Percentiles rank a stretch among this genome's conserved stretches.
These are phyloP conservation scores for Trichoderma arundinaceum DNA, from an alignment of 2,329 filamentous ascomycete species.

Conservation along the genomic window DNA sequence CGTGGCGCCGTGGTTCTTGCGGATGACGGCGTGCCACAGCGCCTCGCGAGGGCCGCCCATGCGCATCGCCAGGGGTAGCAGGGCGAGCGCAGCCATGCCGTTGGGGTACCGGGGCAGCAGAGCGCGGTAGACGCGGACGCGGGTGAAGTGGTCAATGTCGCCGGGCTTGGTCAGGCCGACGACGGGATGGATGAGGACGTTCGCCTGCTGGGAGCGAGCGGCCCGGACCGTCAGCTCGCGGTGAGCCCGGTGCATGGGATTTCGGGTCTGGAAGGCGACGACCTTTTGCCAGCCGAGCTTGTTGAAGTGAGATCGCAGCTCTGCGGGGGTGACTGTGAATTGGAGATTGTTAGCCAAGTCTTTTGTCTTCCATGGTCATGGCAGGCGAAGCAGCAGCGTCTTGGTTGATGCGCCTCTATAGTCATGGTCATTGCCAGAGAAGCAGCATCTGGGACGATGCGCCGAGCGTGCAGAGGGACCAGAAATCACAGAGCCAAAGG, in stretches of 20 bases:
- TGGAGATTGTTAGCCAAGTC: background rate
- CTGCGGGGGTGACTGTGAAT: constrained; percentile 79
- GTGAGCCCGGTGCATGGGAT: constrained; percentile 99
- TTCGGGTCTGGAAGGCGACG: constrained; percentile 98
- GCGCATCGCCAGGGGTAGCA: constrained; percentile 95
- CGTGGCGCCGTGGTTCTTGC: constrained; percentile 98
- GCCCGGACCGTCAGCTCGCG: constrained; percentile 97
- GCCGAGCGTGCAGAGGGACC: too few relatives aligned
- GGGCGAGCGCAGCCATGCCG: constrained; percentile 96
- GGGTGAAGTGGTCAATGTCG: constrained; percentile 99
- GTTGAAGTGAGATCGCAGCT: constrained; percentile 95
- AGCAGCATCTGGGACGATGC: too few relatives aligned
- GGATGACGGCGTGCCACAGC: constrained; percentile 99
- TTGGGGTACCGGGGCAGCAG: constrained; percentile 96
- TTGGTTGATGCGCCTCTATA: too few relatives aligned
- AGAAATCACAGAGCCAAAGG: too few relatives aligned
- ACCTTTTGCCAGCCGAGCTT: constrained; percentile 99
- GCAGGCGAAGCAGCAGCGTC: too few relatives aligned
- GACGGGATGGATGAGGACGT: constrained; percentile 98
- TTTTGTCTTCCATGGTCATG: too few relatives aligned
- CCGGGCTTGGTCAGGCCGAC: constrained; percentile 98
- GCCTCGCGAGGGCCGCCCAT: constrained; percentile 99
- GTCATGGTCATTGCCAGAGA: too few relatives aligned
- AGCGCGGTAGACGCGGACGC: constrained; percentile 97
- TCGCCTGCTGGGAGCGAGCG: constrained; percentile 92